These are phyloP conservation scores for Colletotrichum sp. DNA, from an alignment of 2,329 filamentous ascomycete genomes.

Conservation along the genomic window DNA sequence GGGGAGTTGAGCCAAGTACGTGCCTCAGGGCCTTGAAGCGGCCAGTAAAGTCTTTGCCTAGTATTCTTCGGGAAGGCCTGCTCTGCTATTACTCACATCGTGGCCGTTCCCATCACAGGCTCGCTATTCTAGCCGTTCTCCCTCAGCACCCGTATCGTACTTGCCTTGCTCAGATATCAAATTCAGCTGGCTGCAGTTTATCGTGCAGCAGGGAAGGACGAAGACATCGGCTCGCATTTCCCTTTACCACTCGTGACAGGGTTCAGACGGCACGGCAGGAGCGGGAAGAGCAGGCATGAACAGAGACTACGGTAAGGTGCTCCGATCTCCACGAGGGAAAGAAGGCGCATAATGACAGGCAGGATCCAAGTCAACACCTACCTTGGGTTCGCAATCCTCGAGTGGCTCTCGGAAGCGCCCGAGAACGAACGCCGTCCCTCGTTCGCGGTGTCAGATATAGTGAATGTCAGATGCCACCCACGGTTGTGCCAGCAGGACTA, in stretches of 20 bases:
- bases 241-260: background rate
- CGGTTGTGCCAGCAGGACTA: background rate
- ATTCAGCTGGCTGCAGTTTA: background rate
- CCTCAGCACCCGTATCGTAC: background rate
- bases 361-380: background rate
- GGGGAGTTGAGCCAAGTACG: background rate
- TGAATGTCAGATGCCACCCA: background rate
- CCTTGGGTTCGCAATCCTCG: background rate
- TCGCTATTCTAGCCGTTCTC: accelerated
- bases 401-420: background rate
- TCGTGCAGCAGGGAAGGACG: background rate
- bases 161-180: background rate
- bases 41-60: background rate
- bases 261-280: background rate
- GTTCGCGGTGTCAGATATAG: background rate
- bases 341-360: background rate
- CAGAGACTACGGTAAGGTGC: background rate
- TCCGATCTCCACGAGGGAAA: background rate
- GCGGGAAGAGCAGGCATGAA: background rate
- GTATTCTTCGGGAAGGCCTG: background rate
- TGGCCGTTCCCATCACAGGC: background rate
- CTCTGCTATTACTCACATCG: background rate
- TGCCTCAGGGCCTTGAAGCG: background rate
- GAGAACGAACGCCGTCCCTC: background rate
- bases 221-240: background rate